These are phyloP conservation scores for Penicillium coffeae DNA, from an alignment of 495 filamentous ascomycete species.

Conservation along the genomic window DNA sequence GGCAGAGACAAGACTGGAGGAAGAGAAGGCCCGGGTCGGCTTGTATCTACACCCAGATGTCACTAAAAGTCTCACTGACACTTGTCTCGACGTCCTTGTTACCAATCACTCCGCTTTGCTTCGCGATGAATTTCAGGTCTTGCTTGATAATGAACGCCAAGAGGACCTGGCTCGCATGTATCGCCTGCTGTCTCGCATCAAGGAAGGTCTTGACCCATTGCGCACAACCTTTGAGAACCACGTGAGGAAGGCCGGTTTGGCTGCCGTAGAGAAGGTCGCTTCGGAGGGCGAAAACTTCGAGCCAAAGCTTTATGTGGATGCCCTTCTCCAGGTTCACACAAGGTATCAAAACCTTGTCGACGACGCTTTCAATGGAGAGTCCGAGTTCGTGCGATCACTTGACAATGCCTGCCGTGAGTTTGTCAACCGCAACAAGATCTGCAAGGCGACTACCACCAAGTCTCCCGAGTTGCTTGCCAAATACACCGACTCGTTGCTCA, in stretches of 20 bases:
- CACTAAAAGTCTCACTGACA: conserved; percentile 73
- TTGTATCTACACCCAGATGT: conserved; percentile 93
- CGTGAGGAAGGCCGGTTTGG: conserved; percentile 81
- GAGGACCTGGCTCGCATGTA: conserved; percentile 98
- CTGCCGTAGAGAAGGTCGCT: conserved; percentile 87
- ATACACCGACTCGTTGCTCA: conserved; percentile 90
- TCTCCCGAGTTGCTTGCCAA: conserved; percentile 94
- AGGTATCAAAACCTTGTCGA: conserved; percentile 90
- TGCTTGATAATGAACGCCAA: conserved; percentile 92
- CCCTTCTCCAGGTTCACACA: conserved; percentile 87
- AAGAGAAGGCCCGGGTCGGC: conserved; percentile 91
- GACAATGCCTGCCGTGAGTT: conserved; percentile 98
- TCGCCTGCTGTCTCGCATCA: conserved; percentile 81
- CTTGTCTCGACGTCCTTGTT: conserved; percentile 85
- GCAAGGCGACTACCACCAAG: conserved; percentile 84
- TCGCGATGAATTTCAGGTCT: conserved; percentile 90
- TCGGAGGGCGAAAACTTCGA: conserved; percentile 86
- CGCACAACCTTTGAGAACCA: conserved; percentile 87
- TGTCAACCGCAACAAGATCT: conserved; percentile 94
- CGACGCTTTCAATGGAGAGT: conserved; percentile 88
- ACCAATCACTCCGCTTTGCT: conserved; percentile 77
- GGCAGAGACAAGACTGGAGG: conserved; percentile 82
- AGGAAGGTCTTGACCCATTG: conserved; percentile 87
- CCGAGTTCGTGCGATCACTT: conserved; percentile 92
- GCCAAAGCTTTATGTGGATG: conserved; percentile 94